Conservation (phyloP, 768 basidiomycete genomes). For the Hygrocybe punicea region DNA sequence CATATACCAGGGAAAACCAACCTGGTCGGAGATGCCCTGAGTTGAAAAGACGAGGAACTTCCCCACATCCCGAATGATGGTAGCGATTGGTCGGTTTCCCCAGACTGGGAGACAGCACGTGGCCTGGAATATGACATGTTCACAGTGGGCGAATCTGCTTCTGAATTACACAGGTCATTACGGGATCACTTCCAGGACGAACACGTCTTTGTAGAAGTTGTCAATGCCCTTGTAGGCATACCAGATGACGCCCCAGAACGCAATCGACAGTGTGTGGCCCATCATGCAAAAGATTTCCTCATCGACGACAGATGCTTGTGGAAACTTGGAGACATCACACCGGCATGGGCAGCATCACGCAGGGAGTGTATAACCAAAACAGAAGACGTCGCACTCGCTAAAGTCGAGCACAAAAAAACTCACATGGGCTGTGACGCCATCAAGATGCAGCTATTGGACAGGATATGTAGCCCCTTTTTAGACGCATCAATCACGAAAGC, state of each 20-base stretch:
- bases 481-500: too few relatives aligned
- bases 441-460: too few relatives aligned
- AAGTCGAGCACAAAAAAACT: not conserved
- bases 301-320: constrained; percentile 15
- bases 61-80: constrained; percentile 19
- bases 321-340: constrained; percentile 17
- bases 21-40: constrained; percentile 9
- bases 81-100: constrained; percentile 29
- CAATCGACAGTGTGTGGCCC: too few relatives aligned
- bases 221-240: too few relatives aligned
- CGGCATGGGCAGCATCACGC: constrained; percentile 12
- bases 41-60: not conserved
- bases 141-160: not conserved
- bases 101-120: constrained; percentile 22
- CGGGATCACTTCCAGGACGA: too few relatives aligned
- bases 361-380: constrained; percentile 27
- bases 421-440: too few relatives aligned
- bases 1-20: constrained; percentile 10
- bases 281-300: not conserved
- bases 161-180: constrained; percentile 14
- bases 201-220: too few relatives aligned
- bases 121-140: constrained; percentile 10
- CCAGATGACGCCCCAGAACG: too few relatives aligned
- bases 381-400: not conserved
- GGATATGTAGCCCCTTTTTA: too few relatives aligned